Evolutionary conservation across 352 stramenopile species (phyloP), one percentile per base, ranked within the genome.

Genomic region (Phytophthora ohioensis): DNA sequence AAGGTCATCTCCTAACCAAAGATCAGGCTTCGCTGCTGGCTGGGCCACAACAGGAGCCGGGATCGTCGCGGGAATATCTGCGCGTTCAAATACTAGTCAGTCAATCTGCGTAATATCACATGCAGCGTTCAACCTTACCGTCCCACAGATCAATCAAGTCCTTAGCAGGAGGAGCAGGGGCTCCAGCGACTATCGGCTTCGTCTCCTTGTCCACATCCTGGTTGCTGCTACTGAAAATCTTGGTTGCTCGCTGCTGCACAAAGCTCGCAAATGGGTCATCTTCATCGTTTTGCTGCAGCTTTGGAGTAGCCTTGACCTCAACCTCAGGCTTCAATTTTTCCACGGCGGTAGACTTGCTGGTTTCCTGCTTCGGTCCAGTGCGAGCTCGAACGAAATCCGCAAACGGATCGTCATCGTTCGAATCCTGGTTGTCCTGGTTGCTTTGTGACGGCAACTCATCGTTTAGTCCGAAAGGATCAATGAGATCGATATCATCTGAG

Each of bases 81-180:
- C 13, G 27, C 21, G 21, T 46, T 30, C 43, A 39, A 56, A 39
- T 15, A 57, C 13, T 38, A 45, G 49, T 67, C 30, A 72, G 43
- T 64, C 39, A 15, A 49, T 3, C 11, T 17, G 17, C 53, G 35
- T n/a, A 4, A 52, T 39, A 0, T 31, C 17, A 48, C 8, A 45
- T 30, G 2, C 21, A 34, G 32, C 9, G 39, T 15, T 45, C 7
- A 36, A 6, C 27, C 75, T 57, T 77, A 91, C 81, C 82, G 62
- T 90, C 80, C 78, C 82, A 91, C 46, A 93, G 58, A 35, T 93
- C 74, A 30, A 93, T 91, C 51, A 93, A 59, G 48, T 90, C 72
- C 41, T 80, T 86, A 15, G 71, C 57, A 1, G 48, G n/a, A 6
- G 55, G 34, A 64, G 42, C 45, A 60, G 54, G 11, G 30, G n/a